phyloP scores from a whole-genome alignment of 2,329 filamentous ascomycete genomes.

The Xylariaceae sp. region DNA sequence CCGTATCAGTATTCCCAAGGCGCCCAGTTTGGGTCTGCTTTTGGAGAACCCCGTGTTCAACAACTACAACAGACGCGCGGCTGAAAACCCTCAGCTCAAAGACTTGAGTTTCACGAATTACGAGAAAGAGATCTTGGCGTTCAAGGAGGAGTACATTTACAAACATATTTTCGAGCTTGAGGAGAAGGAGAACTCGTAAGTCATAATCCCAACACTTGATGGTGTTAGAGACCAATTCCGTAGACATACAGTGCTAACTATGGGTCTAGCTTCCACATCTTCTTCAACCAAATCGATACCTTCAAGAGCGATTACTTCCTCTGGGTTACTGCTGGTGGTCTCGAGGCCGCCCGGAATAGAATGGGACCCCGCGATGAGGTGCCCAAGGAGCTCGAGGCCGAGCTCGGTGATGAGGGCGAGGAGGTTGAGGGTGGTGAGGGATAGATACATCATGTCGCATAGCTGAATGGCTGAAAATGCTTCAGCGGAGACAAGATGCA shows the following conservation, averaged over 20 bases:
- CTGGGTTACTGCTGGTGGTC: slow-evolving; percentile 66
- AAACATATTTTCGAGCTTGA: slow-evolving; percentile 86
- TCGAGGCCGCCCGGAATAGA: slow-evolving; percentile 53
- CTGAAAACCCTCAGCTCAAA: slow-evolving; percentile 56
- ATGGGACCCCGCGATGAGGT: slow-evolving; percentile 39
- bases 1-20: slow-evolving; percentile 86
- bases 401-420: slow-evolving; percentile 49
- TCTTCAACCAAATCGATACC: slow-evolving; percentile 75
- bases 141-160: slow-evolving; percentile 92
- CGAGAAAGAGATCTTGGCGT: slow-evolving; percentile 73
- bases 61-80: slow-evolving; percentile 73
- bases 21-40: slow-evolving; percentile 79
- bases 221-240: not conserved
- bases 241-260: slow-evolving; percentile 21
- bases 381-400: slow-evolving; percentile 37
- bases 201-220: slow-evolving; percentile 21
- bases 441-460: not conserved
- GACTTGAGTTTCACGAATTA: slow-evolving; percentile 74
- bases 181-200: slow-evolving; percentile 79
- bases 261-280: slow-evolving; percentile 60
- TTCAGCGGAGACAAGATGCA: not conserved
- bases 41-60: slow-evolving; percentile 91
- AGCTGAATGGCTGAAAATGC: not conserved
- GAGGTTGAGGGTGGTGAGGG: slow-evolving; percentile 44
- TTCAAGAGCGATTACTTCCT: slow-evolving; percentile 68